Base-by-base conservation (phyloP, 2,329 filamentous ascomycete species). In the Epichloe coenophiala region DNA sequence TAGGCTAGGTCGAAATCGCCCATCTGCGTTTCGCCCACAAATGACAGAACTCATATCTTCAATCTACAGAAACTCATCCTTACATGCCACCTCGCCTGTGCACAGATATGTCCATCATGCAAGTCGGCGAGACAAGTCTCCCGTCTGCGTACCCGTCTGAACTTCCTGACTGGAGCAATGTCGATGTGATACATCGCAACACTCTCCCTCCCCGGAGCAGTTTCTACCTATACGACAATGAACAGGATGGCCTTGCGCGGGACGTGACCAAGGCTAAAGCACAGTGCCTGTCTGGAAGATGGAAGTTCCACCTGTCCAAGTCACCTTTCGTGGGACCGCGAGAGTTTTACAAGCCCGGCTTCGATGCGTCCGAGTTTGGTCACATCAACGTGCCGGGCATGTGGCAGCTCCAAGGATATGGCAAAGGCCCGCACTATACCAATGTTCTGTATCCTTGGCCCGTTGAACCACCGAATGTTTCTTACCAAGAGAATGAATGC, bases 351-450 rank as follows among this genome's bases (percentile, higher is more conserved):
- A 51, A 63, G 31, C 53, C 57, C 31, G 57, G 54, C 35, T 73
- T 67, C 50, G 64, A 70, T 49, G 59, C 66, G 9, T 57, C 60
- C 1, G 56, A 40, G 19, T 63, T 60, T 37, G 44, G 53, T 21
- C 66, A 75, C 38, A 78, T 84, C 38, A 58, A 68, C 6, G 83
- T 87, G 0, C 84, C 83, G 0, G 79, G 80, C 13, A 80, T 81
- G 68, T 88, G 84, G 84, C 83, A 87, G 62, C 68, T 84, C 1
- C 77, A 85, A 58, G 83, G 82, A 13, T 79, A 78, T 56, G 83
- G 83, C 3, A 66, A 67, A 21, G 69, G 73, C 9, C 83, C 83
- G 2, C 80, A 84, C 47, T 87, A 87, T 59, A 86, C 83, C 9
- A 88, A 88, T 55, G 69, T 83, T 47, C 70, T 77, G 48, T 87